Conservation (phyloP, 2,329 filamentous ascomycete genomes). For the Exserohilum rostratum region DNA sequence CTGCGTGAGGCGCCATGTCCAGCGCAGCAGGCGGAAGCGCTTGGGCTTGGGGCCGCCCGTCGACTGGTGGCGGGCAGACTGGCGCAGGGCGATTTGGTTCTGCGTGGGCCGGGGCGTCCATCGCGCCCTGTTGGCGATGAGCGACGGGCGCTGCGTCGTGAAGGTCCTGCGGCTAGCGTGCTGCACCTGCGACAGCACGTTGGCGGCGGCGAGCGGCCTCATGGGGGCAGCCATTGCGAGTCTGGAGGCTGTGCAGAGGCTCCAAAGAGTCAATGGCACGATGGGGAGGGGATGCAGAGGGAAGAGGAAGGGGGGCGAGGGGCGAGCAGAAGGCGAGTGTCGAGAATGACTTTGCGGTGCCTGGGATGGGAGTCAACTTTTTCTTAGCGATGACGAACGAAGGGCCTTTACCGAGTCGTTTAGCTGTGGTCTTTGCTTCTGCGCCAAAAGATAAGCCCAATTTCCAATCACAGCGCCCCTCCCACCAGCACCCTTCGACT, state of each 20-base stretch:
- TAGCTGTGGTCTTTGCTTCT: constrained; percentile 13
- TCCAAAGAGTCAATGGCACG: constrained; percentile 19
- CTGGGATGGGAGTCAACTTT: constrained; percentile 32
- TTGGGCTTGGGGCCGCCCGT: constrained; percentile 42
- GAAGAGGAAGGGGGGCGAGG: constrained; percentile 11
- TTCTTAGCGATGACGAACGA: constrained; percentile 38
- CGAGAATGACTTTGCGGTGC: constrained; percentile 12
- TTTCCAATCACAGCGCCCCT: constrained; percentile 21
- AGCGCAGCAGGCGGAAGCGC: constrained; percentile 72
- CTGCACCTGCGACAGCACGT: constrained; percentile 39
- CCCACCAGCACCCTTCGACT: too few species aligned
- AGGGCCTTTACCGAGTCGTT: constrained; percentile 10
- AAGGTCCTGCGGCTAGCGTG: constrained; percentile 45
- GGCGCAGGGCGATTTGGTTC: constrained; percentile 45
- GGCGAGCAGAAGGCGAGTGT: constrained; percentile 2
- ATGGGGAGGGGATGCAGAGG: constrained; percentile 5
- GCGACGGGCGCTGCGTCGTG: constrained; percentile 42
- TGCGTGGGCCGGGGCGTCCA: constrained; percentile 44
- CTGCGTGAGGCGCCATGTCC: constrained; percentile 83
- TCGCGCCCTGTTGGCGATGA: constrained; percentile 42
- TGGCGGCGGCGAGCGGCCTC: constrained; percentile 44
- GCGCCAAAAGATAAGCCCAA: constrained; percentile 21
- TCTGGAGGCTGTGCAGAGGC: constrained; percentile 10
- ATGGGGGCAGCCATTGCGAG: constrained; percentile 45
- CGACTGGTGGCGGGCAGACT: constrained; percentile 44